These are phyloP conservation scores for Lycium barbarum DNA, from an alignment of 257 asterid genomes.

Conservation along the genomic window DNA sequence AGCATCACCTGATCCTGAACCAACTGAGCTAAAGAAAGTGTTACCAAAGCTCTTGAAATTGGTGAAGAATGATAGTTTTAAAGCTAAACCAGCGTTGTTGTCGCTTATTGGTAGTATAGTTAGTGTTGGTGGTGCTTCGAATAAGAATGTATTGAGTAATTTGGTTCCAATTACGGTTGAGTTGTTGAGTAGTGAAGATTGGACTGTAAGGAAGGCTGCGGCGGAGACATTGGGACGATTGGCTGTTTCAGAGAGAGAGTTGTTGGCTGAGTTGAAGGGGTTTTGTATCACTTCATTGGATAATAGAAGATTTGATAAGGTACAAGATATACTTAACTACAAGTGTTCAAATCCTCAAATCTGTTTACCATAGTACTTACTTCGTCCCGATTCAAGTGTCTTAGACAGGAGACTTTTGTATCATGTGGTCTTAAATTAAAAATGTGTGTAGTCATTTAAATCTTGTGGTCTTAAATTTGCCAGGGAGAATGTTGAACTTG, in stretches of 20 bases:
- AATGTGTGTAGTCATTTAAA: too few species aligned
- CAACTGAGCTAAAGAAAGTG: constrained; percentile 61
- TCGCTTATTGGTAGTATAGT: constrained; percentile 60
- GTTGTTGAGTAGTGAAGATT: constrained; percentile 71
- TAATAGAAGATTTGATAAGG: constrained; percentile 80
- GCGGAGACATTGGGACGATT: constrained; percentile 74
- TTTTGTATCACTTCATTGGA: constrained; percentile 66
- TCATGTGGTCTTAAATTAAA: too few species aligned
- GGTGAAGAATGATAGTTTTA: constrained; percentile 60
- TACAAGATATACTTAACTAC: constrained; percentile 25
- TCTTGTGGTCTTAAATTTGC: too few species aligned
- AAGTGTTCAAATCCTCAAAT: background rate
- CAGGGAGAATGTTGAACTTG: too few species aligned
- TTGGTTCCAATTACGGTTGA: constrained; percentile 59
- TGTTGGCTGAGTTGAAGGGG: constrained; percentile 52
- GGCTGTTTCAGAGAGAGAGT: constrained; percentile 53
- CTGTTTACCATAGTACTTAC: background rate
- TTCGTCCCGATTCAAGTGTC: too few species aligned
- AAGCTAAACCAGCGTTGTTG: constrained; percentile 69
- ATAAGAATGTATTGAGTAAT: constrained; percentile 42
- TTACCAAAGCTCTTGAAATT: constrained; percentile 65
- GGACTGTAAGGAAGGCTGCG: constrained; percentile 88
- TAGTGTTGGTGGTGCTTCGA: constrained; percentile 58
- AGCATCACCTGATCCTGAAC: constrained; percentile 72
- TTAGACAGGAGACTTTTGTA: too few species aligned